A percentile compares a stretch with the other conserved stretches of the same genome.
Conservation (phyloP, 768 basidiomycete species). For the Mycena galopus region DNA sequence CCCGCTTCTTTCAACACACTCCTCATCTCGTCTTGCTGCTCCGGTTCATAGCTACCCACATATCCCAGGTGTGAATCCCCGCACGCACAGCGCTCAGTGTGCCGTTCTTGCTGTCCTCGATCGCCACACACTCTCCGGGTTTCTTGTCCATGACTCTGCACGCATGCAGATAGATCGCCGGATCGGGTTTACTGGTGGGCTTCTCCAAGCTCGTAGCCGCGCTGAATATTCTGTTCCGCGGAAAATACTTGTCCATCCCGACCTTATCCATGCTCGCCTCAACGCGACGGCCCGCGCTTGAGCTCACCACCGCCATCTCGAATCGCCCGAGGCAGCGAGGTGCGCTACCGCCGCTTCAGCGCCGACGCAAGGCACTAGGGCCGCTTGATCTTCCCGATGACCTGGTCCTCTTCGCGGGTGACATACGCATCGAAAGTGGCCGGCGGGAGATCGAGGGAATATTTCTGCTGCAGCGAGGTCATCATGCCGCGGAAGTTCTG, state of each 20-base stretch:
- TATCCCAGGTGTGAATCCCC: constrained; percentile 40
- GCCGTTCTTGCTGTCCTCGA: constrained; percentile 43
- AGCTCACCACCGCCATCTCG: constrained; percentile 40
- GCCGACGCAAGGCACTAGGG: constrained; percentile 49
- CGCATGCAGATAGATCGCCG: constrained; percentile 42
- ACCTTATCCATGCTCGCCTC: constrained; percentile 41
- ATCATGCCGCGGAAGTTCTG: constrained; percentile 44
- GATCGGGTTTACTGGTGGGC: constrained; percentile 44
- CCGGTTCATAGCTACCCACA: constrained; percentile 40
- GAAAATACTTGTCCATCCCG: constrained; percentile 38
- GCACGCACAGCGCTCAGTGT: constrained; percentile 39
- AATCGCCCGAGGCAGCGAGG: constrained; percentile 29
- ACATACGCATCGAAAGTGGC: constrained; percentile 38
- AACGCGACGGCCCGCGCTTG: constrained; percentile 40
- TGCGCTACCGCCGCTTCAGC: constrained; percentile 30
- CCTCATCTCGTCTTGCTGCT: constrained; percentile 39
- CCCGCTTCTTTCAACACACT: constrained; percentile 35
- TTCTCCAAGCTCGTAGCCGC: constrained; percentile 42
- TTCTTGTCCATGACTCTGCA: constrained; percentile 38
- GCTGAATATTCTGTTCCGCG: constrained; percentile 36
- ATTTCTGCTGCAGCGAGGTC: constrained; percentile 36
- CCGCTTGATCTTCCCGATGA: constrained; percentile 69
- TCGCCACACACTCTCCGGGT: constrained; percentile 38
- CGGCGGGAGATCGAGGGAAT: constrained; percentile 29
- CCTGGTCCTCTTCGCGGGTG: constrained; percentile 58